phyloP scores from a whole-genome alignment of 495 filamentous ascomycete species.

The Trichoderma parareesei region DNA sequence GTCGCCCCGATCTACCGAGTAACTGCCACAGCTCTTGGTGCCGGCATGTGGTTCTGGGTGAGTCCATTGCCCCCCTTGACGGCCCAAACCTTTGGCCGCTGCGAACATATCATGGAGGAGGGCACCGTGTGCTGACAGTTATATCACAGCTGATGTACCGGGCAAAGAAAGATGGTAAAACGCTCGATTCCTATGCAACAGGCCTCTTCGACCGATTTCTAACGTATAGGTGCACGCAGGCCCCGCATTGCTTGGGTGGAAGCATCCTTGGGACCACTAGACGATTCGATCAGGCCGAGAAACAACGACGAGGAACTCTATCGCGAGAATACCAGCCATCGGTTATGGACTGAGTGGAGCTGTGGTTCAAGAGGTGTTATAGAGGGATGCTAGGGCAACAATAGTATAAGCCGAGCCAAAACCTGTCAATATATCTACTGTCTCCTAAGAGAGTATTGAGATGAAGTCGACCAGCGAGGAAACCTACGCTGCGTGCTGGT shows the following conservation, averaged over 20 bases:
- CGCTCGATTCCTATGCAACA: slow-evolving; percentile 3
- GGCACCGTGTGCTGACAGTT: slow-evolving; percentile 13
- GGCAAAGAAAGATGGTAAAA: slow-evolving; percentile 77
- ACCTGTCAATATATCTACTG: background rate
- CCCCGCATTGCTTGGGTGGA: slow-evolving; percentile 82
- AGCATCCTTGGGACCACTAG: slow-evolving; percentile 97
- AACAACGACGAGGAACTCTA: background rate
- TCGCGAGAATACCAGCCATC: background rate
- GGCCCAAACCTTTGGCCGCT: background rate
- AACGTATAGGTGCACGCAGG: slow-evolving; percentile 28
- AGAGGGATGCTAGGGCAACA: background rate
- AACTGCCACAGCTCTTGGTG: slow-evolving; percentile 76
- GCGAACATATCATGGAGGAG: background rate
- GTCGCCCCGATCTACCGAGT: slow-evolving; percentile 72
- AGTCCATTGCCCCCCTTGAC: slow-evolving; percentile 22
- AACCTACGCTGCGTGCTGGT: no score
- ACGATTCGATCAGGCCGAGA: background rate
- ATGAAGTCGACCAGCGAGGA: no score
- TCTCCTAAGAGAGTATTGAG: no score
- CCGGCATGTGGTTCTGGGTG: slow-evolving; percentile 99
- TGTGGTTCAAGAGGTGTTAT: background rate
- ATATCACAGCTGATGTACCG: slow-evolving; percentile 78
- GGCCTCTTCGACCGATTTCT: slow-evolving; percentile 15
- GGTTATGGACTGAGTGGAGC: background rate
- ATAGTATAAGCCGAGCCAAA: background rate